A percentile compares a stretch with the other conserved stretches of the same genome.
Evolutionary conservation across 805 yeast genomes (phyloP).

Genomic region (Yamadazyma ubonensis): DNA sequence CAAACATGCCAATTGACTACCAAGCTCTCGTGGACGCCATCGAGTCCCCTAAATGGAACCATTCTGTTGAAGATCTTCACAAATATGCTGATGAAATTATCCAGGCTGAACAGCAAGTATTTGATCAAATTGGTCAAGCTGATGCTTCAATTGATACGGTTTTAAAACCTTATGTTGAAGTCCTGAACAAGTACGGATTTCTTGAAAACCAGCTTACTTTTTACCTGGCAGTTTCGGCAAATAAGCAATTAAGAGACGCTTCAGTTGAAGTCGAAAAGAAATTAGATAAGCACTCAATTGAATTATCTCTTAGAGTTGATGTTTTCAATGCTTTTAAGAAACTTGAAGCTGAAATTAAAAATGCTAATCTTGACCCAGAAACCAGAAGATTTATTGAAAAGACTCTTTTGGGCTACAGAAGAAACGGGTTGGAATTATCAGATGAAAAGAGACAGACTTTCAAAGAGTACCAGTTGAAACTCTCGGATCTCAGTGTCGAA

Average conservation of each 20-base stretch:
- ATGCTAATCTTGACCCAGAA: conserved; percentile 47
- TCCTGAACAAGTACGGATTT: conserved; percentile 50
- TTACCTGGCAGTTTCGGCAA: conserved; percentile 68
- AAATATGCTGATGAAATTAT: conserved; percentile 45
- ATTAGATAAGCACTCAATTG: conserved; percentile 58
- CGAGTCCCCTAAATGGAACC: conserved; percentile 53
- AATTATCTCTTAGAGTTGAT: conserved; percentile 54
- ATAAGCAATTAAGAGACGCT: conserved; percentile 67
- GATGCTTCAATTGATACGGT: conserved; percentile 58
- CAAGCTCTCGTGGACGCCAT: conserved; percentile 3
- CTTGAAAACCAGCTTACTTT: conserved; percentile 56
- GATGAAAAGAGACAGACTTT: conserved; percentile 54
- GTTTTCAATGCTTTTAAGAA: conserved; percentile 56
- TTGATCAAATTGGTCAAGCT: conserved; percentile 52
- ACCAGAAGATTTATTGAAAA: conserved; percentile 58
- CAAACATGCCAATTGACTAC: too few relatives aligned
- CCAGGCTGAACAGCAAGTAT: conserved; percentile 40
- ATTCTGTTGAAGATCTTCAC: conserved; percentile 51
- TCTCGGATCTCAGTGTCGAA: conserved; percentile 55
- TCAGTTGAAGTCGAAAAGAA: conserved; percentile 61
- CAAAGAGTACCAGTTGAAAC: conserved; percentile 55
- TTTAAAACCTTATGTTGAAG: conserved; percentile 50
- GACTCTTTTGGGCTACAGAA: conserved; percentile 52
- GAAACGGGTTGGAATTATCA: conserved; percentile 69
- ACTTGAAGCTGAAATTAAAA: conserved; percentile 41